phyloP scores from a whole-genome alignment of 1,284 basidiomycete species.

The Malassezia arunalokei region DNA sequence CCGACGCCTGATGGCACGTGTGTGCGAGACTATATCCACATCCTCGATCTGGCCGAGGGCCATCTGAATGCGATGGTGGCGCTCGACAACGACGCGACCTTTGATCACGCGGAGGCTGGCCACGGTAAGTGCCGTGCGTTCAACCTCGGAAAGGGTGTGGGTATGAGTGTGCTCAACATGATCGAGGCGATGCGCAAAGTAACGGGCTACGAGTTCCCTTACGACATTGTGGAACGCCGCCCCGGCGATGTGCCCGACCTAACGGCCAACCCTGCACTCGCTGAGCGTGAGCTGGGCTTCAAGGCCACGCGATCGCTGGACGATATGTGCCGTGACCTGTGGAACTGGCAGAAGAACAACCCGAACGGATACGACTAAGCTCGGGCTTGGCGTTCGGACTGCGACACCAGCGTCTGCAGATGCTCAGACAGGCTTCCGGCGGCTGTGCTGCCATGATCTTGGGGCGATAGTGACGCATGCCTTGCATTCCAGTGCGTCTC shows the following conservation, averaged over 20 bases:
- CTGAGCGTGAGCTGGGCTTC: conserved; percentile 89
- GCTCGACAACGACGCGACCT: conserved; percentile 56
- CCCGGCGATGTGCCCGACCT: conserved; percentile 90
- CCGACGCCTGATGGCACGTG: conserved; percentile 78
- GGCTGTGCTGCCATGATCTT: not conserved
- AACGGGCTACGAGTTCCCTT: conserved; percentile 67
- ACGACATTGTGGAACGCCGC: conserved; percentile 71
- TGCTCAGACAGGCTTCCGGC: no score
- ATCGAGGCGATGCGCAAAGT: conserved; percentile 89
- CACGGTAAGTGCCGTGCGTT: conserved; percentile 69
- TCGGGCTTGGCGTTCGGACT: not conserved
- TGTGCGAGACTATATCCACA: conserved; percentile 84
- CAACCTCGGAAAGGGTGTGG: conserved; percentile 87
- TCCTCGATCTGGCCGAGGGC: conserved; percentile 84
- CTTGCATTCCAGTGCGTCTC: not conserved
- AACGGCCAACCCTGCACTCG: conserved; percentile 81
- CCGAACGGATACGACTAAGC: conserved; percentile 44
- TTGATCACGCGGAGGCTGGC: conserved; percentile 20
- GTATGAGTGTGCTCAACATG: conserved; percentile 85
- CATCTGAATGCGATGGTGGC: conserved; percentile 86
- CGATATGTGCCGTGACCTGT: conserved; percentile 38
- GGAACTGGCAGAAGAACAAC: conserved; percentile 48
- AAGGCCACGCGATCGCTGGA: conserved; percentile 54
- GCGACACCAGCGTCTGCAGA: no score
- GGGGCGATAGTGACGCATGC: not conserved